These are phyloP conservation scores for Erucastrum elatum DNA, from an alignment of 345 rosid species.

Conservation along the genomic window DNA sequence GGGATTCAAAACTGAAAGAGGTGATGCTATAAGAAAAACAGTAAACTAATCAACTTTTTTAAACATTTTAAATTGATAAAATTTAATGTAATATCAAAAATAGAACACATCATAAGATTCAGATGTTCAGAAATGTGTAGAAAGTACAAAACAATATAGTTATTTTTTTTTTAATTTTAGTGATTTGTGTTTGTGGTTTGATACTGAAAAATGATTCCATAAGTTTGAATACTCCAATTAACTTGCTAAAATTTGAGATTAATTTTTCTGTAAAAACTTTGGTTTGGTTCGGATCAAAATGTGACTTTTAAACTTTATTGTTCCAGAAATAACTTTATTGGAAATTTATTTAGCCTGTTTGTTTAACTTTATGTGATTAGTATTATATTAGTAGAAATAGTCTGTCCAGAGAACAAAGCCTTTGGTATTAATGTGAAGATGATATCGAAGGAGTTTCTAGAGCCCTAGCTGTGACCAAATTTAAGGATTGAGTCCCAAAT, in stretches of 20 bases:
- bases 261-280: neutral
- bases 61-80: too few relatives aligned
- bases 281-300: neutral
- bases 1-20: neutral
- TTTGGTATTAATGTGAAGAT: slow-evolving; percentile 33
- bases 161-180: neutral
- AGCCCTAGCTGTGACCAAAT: slow-evolving; percentile 49
- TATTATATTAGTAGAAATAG: neutral
- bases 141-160: neutral
- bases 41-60: neutral
- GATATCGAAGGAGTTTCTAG: slow-evolving; percentile 54
- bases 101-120: neutral
- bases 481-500: neutral
- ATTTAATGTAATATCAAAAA: neutral
- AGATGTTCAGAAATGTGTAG: neutral
- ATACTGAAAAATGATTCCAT: neutral
- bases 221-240: neutral
- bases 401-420: slow-evolving; percentile 7
- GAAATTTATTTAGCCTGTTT: neutral
- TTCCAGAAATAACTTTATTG: neutral
- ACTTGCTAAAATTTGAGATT: neutral
- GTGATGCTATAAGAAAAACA: neutral
- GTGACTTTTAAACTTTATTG: neutral
- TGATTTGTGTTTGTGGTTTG: neutral
- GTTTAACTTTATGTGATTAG: neutral